Evolutionary conservation across 2,329 filamentous ascomycete species (phyloP).

Genomic region (Mariannaea elegans): DNA sequence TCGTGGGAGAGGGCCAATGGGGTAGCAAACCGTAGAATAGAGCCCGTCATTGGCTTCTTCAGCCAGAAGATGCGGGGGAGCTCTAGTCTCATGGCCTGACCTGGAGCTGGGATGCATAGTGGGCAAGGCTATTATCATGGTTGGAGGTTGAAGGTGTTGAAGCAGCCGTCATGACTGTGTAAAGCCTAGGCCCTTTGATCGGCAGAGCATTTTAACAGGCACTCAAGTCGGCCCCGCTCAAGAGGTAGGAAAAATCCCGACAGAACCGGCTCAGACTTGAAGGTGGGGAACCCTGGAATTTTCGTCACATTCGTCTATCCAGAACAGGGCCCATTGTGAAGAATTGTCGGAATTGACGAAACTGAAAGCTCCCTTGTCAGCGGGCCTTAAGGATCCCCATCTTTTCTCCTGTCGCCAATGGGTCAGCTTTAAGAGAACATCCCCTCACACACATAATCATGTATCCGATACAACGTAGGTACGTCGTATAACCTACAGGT

Average conservation of each 20-base stretch:
- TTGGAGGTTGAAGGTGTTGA: not conserved
- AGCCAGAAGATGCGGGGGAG: not conserved
- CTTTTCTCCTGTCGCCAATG: not conserved
- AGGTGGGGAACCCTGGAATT: not conserved
- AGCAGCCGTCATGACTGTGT: not conserved
- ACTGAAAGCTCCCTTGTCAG: too few species aligned
- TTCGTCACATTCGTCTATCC: not conserved
- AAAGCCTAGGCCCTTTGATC: not conserved
- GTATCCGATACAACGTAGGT: not conserved
- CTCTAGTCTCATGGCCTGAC: not conserved
- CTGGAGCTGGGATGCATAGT: not conserved
- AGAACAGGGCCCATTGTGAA: not conserved
- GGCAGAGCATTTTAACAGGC: not conserved
- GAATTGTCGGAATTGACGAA: too few species aligned
- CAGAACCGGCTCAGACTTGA: not conserved
- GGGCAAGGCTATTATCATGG: not conserved
- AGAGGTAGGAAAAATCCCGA: conserved; percentile 2
- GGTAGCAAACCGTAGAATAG: not conserved
- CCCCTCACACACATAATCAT: not conserved
- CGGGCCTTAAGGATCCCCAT: too few species aligned
- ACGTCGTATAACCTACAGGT: too few species aligned
- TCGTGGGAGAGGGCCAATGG: not conserved
- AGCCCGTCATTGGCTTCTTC: not conserved
- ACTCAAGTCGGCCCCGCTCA: not conserved
- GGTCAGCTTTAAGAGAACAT: not conserved